These are phyloP conservation scores for Glycine tomentella DNA, from an alignment of 306 rosid genomes.

Conservation along the genomic window DNA sequence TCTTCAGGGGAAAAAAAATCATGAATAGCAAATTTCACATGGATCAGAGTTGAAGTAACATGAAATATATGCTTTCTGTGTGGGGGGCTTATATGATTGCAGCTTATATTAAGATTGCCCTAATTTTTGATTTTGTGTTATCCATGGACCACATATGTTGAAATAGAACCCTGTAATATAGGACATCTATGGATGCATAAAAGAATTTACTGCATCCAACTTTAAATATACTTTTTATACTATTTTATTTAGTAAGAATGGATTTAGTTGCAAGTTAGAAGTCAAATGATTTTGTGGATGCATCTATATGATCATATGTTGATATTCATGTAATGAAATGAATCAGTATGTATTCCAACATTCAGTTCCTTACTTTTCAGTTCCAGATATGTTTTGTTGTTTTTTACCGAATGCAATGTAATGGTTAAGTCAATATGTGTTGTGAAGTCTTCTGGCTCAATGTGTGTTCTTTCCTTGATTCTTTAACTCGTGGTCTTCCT, in stretches of 20 bases:
- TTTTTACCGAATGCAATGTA: too few relatives aligned
- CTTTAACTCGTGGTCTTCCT: too few relatives aligned
- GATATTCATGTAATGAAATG: conserved; percentile 1
- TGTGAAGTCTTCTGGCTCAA: not conserved
- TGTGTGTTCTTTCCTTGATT: too few relatives aligned
- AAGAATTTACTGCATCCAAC: not conserved
- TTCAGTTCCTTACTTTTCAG: too few relatives aligned
- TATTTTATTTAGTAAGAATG: too few relatives aligned
- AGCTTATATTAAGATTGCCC: not conserved
- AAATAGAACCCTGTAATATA: not conserved
- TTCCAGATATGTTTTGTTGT: not conserved
- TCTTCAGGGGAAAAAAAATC: not conserved
- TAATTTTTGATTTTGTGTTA: not conserved
- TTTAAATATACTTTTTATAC: not conserved
- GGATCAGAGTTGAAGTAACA: not conserved
- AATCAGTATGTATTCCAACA: not conserved
- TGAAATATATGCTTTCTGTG: conserved; percentile 1
- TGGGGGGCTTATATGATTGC: not conserved
- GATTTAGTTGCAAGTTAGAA: not conserved
- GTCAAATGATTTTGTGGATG: not conserved
- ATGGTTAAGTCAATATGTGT: not conserved
- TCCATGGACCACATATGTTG: conserved; percentile 8
- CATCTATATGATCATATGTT: not conserved
- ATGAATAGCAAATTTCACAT: not conserved
- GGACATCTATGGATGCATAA: conserved; percentile 22